Evolutionary conservation across 2,329 filamentous ascomycete species (phyloP).

Genomic region (Talaromyces sp.): DNA sequence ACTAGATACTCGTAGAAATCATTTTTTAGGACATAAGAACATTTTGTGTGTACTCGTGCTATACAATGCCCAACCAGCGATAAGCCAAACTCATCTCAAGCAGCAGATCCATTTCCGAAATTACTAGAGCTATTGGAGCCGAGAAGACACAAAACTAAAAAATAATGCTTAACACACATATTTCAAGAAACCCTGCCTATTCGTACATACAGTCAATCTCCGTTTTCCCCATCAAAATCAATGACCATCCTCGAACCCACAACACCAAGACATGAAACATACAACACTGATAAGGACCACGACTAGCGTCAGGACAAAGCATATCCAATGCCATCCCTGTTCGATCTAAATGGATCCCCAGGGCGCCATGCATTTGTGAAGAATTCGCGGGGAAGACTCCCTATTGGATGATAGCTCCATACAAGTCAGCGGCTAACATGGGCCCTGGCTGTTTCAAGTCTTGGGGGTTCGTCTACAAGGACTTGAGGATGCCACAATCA

Average conservation of each 20-base stretch:
- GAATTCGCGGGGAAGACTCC: neutral
- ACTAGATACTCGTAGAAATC: neutral
- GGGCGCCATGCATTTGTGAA: neutral
- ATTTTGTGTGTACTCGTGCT: neutral
- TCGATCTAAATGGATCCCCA: neutral
- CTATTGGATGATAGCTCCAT: neutral
- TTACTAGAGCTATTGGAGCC: no score
- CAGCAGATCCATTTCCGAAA: no score
- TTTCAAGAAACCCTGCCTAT: no score
- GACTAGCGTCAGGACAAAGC: neutral
- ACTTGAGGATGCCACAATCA: neutral
- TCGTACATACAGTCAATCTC: no score
- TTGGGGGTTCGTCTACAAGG: neutral
- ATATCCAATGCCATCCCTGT: neutral
- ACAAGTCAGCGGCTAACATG: slow-evolving; percentile 5
- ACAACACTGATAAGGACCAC: neutral
- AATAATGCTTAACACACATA: no score
- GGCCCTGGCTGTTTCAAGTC: slow-evolving; percentile 4
- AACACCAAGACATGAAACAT: neutral
- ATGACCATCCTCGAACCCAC: neutral
- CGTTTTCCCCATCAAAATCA: neutral
- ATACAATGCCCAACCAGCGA: no score
- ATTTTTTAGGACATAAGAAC: neutral
- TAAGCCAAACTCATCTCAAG: no score
- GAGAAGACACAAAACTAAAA: no score